Conservation (phyloP, 208 protist species). For the Leishmania guyanensis region DNA sequence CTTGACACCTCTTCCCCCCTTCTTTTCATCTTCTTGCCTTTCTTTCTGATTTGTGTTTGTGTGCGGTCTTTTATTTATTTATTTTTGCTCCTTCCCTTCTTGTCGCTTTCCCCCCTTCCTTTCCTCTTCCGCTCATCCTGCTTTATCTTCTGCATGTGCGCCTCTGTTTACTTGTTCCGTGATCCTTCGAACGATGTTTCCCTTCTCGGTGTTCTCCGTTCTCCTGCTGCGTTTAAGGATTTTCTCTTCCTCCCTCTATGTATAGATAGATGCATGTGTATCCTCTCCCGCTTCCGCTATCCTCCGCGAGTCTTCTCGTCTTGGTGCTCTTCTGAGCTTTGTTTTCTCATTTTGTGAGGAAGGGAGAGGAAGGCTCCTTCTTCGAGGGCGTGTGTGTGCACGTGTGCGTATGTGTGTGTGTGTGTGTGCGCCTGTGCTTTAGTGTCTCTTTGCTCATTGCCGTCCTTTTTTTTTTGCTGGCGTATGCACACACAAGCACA, state of each 20-base stretch:
- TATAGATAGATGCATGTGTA: background rate
- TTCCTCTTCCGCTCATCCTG: background rate
- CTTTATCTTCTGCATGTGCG: background rate
- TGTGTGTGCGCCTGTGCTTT: no score
- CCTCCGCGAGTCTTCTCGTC: constrained; percentile 11
- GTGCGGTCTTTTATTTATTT: background rate
- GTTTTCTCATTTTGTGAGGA: constrained; percentile 12
- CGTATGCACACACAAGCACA: background rate
- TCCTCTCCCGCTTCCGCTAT: background rate
- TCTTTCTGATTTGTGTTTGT: background rate
- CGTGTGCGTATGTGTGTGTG: no score
- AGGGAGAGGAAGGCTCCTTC: no score
- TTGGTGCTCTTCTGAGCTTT: constrained; percentile 3
- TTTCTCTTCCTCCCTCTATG: constrained; percentile 5
- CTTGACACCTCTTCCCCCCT: background rate
- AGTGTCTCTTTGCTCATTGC: background rate
- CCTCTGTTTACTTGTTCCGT: no score
- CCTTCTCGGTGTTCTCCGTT: constrained; percentile 13
- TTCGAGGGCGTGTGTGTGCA: no score
- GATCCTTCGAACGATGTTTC: background rate
- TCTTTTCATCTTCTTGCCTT: constrained; percentile 6
- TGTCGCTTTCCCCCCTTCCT: background rate
- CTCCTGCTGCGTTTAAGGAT: constrained; percentile 1
- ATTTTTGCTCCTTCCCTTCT: background rate
- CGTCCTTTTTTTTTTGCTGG: background rate